These are phyloP conservation scores for Azolla pinnata DNA, from an alignment of 75 land plant genomes.

Conservation along the genomic window DNA sequence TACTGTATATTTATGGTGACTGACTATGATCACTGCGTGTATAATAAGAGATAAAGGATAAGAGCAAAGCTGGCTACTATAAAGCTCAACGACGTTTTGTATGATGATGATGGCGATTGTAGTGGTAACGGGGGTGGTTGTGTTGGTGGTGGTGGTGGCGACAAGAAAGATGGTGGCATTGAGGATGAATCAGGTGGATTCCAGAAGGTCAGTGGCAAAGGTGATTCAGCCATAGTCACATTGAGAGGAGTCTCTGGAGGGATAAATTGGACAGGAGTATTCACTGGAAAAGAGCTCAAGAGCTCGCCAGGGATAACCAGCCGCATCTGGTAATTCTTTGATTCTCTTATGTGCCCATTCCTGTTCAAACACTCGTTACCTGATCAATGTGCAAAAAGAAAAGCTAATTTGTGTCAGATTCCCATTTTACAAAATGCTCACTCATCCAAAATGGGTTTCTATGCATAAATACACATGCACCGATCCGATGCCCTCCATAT, in stretches of 20 bases:
- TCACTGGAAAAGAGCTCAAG: neutral
- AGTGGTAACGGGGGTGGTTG: too few species aligned
- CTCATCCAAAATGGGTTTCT: too few species aligned
- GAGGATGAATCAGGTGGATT: neutral
- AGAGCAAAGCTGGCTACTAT: too few species aligned
- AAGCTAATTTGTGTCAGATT: neutral
- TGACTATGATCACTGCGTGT: too few species aligned
- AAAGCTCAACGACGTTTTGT: too few species aligned
- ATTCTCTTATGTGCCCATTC: neutral
- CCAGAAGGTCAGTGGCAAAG: neutral
- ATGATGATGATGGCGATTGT: too few species aligned
- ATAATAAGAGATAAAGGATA: too few species aligned
- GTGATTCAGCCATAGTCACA: neutral
- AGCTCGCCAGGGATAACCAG: neutral
- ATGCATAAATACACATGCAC: neutral
- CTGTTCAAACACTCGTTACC: neutral
- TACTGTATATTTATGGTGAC: too few species aligned
- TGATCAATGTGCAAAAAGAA: neutral
- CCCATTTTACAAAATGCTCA: too few species aligned
- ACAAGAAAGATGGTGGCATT: slow-evolving; percentile 1
- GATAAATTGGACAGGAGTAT: neutral
- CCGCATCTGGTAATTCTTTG: neutral
- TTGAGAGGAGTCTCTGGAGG: neutral
- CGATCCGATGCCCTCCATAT: neutral
- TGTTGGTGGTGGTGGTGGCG: too few species aligned